Evolutionary conservation across 352 stramenopile species (phyloP), one percentile per base, ranked within the genome.

Genomic region (Globisporangium polare): DNA sequence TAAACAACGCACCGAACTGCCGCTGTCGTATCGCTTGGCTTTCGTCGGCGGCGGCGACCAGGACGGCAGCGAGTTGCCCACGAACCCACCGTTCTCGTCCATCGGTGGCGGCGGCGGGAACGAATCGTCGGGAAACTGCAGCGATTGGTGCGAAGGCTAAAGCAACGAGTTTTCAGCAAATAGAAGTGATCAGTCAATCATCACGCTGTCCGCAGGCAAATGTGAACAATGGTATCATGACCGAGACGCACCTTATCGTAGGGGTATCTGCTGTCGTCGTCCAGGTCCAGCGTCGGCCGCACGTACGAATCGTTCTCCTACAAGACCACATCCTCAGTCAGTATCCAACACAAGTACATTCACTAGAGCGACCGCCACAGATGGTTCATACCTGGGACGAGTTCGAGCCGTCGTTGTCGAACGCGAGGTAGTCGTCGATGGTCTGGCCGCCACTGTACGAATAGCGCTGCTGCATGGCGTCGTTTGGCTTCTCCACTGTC

Each of bases 1-100:
- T 26, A 2, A 31, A 1, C 5, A 22, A 57, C 57, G 22, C 10
- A 63, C 54, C 35, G 65, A 59, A 58, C 73, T n/a, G 63, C 56
- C 12, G 66, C 63, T n/a, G 67, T 83, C 84, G 13, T 92, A 72
- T 50, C 89, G 88, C 64, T 94, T 94, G 13, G 71, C 73, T 26
- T 83, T 75, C 27, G 71, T 62, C 5, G 85, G 83, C 5, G 85
- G 85, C 13, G 85, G 85, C n/a, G 83, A 92, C 85, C 85, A 94
- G 22, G 85, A 94, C 20, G 85, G 85, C 9, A 94, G 64, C 6
- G 80, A 79, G 3, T 73, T 82, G 0, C 77, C 69, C 35, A 89
- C 74, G 52, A 92, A 92, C 2, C 77, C 69, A 26, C 83, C 75
- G 62, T 63, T 83, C 27, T 86, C 81, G 42, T 91, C 80, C 47